A percentile compares a stretch with the other conserved stretches of the same genome.
Conservation (phyloP, 208 protist species). For the Acanthamoeba divionensis region DNA sequence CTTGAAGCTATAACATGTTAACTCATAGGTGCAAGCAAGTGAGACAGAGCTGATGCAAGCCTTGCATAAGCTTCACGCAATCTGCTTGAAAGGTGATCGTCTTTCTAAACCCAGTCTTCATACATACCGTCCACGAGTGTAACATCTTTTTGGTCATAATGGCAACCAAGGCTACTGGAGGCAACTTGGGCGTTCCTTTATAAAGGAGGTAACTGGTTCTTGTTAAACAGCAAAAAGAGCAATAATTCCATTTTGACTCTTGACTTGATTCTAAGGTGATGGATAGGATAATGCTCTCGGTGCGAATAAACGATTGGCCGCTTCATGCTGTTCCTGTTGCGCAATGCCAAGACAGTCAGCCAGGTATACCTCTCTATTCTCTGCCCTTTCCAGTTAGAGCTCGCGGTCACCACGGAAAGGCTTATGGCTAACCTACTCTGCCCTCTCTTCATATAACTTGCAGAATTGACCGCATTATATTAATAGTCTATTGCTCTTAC, state of each 20-base stretch:
- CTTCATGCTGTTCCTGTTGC: not conserved
- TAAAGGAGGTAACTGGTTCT: not conserved
- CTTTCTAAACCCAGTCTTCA: not conserved
- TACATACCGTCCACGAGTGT: not conserved
- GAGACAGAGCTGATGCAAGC: not conserved
- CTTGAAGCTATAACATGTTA: no score
- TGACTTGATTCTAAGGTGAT: no score
- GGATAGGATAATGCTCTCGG: not conserved
- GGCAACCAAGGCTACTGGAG: not conserved
- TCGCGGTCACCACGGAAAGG: no score
- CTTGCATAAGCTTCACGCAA: not conserved
- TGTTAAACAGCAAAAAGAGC: not conserved
- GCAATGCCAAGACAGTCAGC: not conserved
- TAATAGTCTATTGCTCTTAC: no score
- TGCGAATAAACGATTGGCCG: not conserved
- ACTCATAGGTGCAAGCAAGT: constrained; percentile 15
- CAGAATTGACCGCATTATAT: no score
- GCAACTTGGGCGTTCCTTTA: not conserved
- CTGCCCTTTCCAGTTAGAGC: no score
- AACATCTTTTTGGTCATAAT: not conserved
- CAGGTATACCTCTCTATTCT: no score
- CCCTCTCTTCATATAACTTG: no score
- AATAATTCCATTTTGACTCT: no score
- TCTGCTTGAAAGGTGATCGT: constrained; percentile 1
- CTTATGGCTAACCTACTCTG: no score